phyloP scores from a whole-genome alignment of 2,329 filamentous ascomycete genomes.

The Aspergillus tanneri region DNA sequence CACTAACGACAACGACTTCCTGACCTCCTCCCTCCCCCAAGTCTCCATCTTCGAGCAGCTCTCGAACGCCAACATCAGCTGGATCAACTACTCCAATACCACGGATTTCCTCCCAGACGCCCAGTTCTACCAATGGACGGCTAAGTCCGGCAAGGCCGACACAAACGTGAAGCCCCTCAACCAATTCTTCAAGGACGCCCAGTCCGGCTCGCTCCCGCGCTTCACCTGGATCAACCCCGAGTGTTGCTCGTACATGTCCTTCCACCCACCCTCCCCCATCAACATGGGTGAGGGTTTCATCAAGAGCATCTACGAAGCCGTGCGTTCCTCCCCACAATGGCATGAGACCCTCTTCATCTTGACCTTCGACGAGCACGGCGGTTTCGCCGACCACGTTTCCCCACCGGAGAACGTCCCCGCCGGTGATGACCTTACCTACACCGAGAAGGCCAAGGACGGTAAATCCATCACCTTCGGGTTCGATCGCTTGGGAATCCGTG shows the following conservation, averaged over 20 bases:
- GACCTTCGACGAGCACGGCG: constrained; percentile 51
- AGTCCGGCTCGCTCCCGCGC: constrained; percentile 44
- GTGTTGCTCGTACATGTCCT: constrained; percentile 52
- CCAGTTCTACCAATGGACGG: constrained; percentile 46
- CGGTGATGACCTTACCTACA: constrained; percentile 38
- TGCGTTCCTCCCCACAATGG: constrained; percentile 48
- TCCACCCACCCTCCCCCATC: constrained; percentile 48
- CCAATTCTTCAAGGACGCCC: constrained; percentile 48
- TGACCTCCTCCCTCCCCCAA: constrained; percentile 37
- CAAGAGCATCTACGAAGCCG: constrained; percentile 48
- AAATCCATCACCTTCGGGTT: constrained; percentile 41
- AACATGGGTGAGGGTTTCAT: constrained; percentile 47
- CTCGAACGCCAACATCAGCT: constrained; percentile 41
- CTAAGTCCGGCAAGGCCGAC: constrained; percentile 33
- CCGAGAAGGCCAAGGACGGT: constrained; percentile 37
- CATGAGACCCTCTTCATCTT: constrained; percentile 49
- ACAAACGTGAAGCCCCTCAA: constrained; percentile 39
- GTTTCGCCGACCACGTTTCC: constrained; percentile 50
- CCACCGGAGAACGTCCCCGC: constrained; percentile 42
- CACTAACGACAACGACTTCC: constrained; percentile 37
- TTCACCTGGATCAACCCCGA: constrained; percentile 54
- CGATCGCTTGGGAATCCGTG: constrained; percentile 44
- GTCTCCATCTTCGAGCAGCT: constrained; percentile 44
- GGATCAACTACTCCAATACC: constrained; percentile 51
- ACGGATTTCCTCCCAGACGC: constrained; percentile 47